phyloP scores from a whole-genome alignment of 2,329 filamentous ascomycete species.

The Trematosphaeria pertusa region DNA sequence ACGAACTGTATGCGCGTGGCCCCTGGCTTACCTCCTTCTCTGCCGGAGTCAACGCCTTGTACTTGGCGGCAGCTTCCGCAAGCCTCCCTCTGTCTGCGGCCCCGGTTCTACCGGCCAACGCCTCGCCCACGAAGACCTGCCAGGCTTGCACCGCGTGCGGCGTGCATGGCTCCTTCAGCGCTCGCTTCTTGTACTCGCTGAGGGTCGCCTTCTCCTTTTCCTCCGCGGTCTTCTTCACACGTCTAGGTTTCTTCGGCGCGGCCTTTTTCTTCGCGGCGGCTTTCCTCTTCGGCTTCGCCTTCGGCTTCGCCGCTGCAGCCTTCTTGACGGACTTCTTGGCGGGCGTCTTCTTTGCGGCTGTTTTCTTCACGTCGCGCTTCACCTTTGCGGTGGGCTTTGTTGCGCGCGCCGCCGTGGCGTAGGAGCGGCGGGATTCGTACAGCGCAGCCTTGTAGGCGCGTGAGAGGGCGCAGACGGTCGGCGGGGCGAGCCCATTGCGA shows the following conservation, averaged over 20 bases:
- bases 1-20: not conserved
- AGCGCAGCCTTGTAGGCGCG: slow-evolving; percentile 31
- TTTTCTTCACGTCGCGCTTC: slow-evolving; percentile 34
- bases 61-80: slow-evolving; percentile 17
- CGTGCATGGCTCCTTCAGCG: slow-evolving; percentile 43
- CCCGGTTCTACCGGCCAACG: slow-evolving; percentile 4
- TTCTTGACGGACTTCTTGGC: slow-evolving; percentile 11
- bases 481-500: slow-evolving; percentile 29
- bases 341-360: slow-evolving; percentile 31
- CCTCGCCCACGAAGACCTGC: slow-evolving; percentile 36
- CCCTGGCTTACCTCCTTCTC: slow-evolving; percentile 42
- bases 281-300: slow-evolving; percentile 22
- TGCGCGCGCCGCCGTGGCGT: slow-evolving; percentile 41
- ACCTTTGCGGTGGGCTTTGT: slow-evolving; percentile 43
- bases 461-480: slow-evolving; percentile 28
- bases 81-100: not conserved
- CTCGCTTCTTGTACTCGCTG: slow-evolving; percentile 44
- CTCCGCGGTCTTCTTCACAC: slow-evolving; percentile 35
- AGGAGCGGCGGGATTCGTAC: slow-evolving; percentile 32
- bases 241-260: slow-evolving; percentile 23
- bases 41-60: slow-evolving; percentile 38
- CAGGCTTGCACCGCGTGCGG: slow-evolving; percentile 20
- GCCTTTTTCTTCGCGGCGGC: slow-evolving; percentile 37
- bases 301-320: slow-evolving; percentile 15
- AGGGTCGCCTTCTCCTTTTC: slow-evolving; percentile 38